Evolutionary conservation across 805 yeast genomes (phyloP).

Genomic region (Yarrowia sp.): DNA sequence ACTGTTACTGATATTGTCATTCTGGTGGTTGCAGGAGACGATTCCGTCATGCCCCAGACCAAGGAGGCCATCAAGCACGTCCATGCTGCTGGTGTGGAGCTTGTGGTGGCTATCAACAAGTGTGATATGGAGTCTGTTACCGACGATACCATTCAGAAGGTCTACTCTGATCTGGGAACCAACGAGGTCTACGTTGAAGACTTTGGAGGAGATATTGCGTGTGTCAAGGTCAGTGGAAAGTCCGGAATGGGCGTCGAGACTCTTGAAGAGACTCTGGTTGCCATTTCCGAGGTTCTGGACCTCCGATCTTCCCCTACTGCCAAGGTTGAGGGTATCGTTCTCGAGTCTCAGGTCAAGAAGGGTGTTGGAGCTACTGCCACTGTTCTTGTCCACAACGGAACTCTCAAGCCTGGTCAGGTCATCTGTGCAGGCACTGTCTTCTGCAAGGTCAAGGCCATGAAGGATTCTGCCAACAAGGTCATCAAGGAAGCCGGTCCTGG

Average conservation of each 20-base stretch:
- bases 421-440: slow-evolving; percentile 86
- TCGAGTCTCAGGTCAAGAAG: slow-evolving; percentile 82
- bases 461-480: slow-evolving; percentile 71
- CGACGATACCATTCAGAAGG: slow-evolving; percentile 62
- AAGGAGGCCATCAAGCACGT: slow-evolving; percentile 95
- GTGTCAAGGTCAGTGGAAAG: slow-evolving; percentile 84
- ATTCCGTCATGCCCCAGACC: slow-evolving; percentile 97
- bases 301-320: slow-evolving; percentile 61
- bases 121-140: slow-evolving; percentile 82
- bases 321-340: slow-evolving; percentile 80
- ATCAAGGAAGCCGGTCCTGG: slow-evolving; percentile 80
- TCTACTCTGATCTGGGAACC: slow-evolving; percentile 75
- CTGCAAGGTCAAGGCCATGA: slow-evolving; percentile 82
- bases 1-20: slow-evolving; percentile 89
- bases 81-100: slow-evolving; percentile 76
- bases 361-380: slow-evolving; percentile 90
- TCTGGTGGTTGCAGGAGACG: slow-evolving; percentile 95
- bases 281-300: slow-evolving; percentile 84
- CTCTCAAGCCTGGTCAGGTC: slow-evolving; percentile 70
- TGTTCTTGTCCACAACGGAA: slow-evolving; percentile 79
- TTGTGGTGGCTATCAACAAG: slow-evolving; percentile 91
- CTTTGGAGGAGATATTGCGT: slow-evolving; percentile 94
- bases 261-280: slow-evolving; percentile 84
- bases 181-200: slow-evolving; percentile 87
- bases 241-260: slow-evolving; percentile 91